Evolutionary conservation across 2,329 filamentous ascomycete species (phyloP), one percentile per base, ranked within the genome.

Genomic region (Fusarium burgessii): DNA sequence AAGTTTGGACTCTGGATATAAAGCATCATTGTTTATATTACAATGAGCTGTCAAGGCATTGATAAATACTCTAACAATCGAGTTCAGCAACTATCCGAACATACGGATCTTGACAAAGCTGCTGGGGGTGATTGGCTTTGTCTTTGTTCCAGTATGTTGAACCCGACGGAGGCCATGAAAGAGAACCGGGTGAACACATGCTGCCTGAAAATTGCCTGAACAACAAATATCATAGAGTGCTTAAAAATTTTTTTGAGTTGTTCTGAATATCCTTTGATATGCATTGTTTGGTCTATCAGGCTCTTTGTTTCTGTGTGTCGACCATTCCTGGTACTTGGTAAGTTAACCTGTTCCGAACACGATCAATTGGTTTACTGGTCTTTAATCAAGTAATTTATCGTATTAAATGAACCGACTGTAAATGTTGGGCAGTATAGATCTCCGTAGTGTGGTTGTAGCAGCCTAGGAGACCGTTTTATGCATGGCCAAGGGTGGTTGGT

Each of bases 61-160:
- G 14, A 33, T 17, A 2, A 1, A 5, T n/a, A 9, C 18, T 36
- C n/a, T 4, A 7, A 7, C 23, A 58, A 64, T 41, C 20, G 23
- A 13, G 17, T 7, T 12, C 0, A 33, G 49, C 20, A 6, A 18
- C 12, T 18, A 23, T 14, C 23, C 35, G 64, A 68, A 64, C 36
- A 58, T 18, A 23, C 10, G 4, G 5, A 8, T 32, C 32, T 43
- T 23, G 11, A 49, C 27, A 64, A 64, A 52, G 20, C 18, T 45
- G 66, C 58, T 23, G 23, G 23, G 23, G 23, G 35, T 68, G 27
- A 7, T 50, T 12, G 35, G 1, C 14, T 5, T 17, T 13, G 42
- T 35, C 64, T 68, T 68, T 68, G 64, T 68, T 47, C 18, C 15
- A 2, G 35, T 23, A 55, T 15, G 27, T 42, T 11, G 23, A 10